phyloP scores from a whole-genome alignment of 345 rosid genomes.

The Salix arbutifolia region DNA sequence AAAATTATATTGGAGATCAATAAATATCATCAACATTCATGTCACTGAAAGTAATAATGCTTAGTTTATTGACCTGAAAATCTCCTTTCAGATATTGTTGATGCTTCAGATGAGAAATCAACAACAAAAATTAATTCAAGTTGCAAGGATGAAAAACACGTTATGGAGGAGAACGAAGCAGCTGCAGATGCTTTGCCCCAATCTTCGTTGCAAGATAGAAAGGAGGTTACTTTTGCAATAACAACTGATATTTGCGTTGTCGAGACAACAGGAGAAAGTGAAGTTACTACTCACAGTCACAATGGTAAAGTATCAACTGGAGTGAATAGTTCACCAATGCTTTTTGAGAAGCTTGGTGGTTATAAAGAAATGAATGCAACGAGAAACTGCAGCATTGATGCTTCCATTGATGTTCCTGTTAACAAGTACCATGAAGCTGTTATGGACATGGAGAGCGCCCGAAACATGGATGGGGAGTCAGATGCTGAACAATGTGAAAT shows the following conservation, averaged over 20 bases:
- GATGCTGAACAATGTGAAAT: constrained; percentile 1
- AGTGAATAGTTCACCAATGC: background rate
- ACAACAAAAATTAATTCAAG: background rate
- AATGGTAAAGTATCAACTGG: background rate
- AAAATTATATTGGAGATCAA: background rate
- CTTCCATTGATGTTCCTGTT: background rate
- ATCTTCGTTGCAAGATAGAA: constrained; percentile 3
- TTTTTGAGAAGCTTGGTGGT: background rate
- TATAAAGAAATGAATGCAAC: constrained; percentile 2
- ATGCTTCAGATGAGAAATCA: constrained; percentile 1
- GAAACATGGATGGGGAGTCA: constrained; percentile 1
- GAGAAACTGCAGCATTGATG: background rate
- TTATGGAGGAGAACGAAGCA: background rate
- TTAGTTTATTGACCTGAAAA: background rate
- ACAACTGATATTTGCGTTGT: background rate
- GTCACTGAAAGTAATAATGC: background rate
- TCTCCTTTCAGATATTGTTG: background rate
- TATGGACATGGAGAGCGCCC: background rate
- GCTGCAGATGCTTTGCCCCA: constrained; percentile 3
- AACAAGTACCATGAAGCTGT: background rate
- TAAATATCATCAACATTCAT: background rate
- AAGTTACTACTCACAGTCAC: background rate
- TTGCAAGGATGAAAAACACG: background rate
- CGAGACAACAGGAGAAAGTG: background rate
- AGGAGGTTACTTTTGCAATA: background rate